phyloP scores from a whole-genome alignment of 176 grass and related monocot genomes.

The Olyra latifolia region DNA sequence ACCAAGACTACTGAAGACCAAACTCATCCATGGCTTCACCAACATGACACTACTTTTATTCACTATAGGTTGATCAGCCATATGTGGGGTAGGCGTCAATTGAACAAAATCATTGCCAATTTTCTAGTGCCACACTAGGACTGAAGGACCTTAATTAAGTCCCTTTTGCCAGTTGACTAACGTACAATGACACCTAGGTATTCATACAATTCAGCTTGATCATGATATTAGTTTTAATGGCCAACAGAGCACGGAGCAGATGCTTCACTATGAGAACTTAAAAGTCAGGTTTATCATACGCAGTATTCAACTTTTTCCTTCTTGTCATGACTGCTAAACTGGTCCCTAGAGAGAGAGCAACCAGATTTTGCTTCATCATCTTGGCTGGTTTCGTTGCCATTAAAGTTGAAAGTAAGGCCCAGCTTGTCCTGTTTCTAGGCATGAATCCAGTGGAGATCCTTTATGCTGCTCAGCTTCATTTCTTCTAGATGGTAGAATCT shows the following conservation, averaged over 20 bases:
- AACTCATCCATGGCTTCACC: neutral
- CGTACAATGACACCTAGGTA: neutral
- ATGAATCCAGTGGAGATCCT: neutral
- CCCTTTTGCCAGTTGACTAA: neutral
- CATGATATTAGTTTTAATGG: neutral
- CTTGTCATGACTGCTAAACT: neutral
- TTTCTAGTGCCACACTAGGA: neutral
- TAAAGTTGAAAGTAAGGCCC: neutral
- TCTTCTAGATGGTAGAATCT: slow-evolving; percentile 7
- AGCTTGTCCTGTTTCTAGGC: neutral
- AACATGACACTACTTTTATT: neutral
- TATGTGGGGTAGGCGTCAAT: neutral
- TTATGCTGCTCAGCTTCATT: slow-evolving; percentile 11
- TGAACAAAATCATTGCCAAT: neutral
- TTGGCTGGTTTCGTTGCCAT: neutral
- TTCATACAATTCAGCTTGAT: neutral
- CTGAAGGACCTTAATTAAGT: neutral
- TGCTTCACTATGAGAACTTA: neutral
- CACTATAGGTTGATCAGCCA: neutral
- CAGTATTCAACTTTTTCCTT: neutral
- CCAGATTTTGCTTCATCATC: neutral
- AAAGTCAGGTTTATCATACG: neutral
- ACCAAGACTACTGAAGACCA: neutral
- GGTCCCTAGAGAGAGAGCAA: neutral
- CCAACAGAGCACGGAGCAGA: neutral